Conservation (phyloP, 345 rosid genomes). For the Cochlearia excelsa region DNA sequence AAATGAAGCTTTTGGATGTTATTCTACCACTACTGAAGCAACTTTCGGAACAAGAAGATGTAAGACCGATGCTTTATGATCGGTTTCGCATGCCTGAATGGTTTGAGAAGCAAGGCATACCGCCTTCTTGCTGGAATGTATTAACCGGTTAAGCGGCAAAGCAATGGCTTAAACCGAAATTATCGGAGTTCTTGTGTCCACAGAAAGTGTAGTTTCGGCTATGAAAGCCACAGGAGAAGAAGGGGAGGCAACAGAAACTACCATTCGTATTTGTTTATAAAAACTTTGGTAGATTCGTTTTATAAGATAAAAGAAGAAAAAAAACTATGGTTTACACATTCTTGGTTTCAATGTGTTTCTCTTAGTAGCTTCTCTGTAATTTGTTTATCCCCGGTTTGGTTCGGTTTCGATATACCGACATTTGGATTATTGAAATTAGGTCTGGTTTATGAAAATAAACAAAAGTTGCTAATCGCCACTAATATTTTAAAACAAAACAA, state of each 20-base stretch:
- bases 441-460: too few relatives aligned
- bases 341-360: slow-evolving; percentile 20
- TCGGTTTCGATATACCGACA: too few relatives aligned
- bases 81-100: slow-evolving; percentile 92
- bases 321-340: slow-evolving; percentile 2
- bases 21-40: slow-evolving; percentile 89
- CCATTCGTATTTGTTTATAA: slow-evolving; percentile 20
- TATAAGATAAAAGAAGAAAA: not conserved
- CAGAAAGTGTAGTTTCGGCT: slow-evolving; percentile 20
- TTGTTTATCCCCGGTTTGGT: not conserved
- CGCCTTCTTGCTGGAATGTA: slow-evolving; percentile 50
- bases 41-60: slow-evolving; percentile 78
- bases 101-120: slow-evolving; percentile 94
- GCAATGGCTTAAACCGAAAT: slow-evolving; percentile 1
- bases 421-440: too few relatives aligned
- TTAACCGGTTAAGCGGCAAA: slow-evolving; percentile 19
- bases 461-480: too few relatives aligned
- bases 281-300: slow-evolving; percentile 31
- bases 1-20: slow-evolving; percentile 76
- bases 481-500: not conserved
- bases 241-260: slow-evolving; percentile 28
- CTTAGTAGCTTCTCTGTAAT: slow-evolving; percentile 30
- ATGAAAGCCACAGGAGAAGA: slow-evolving; percentile 17
- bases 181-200: not conserved
- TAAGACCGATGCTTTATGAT: slow-evolving; percentile 66